Percentiles rank a stretch among this genome's conserved stretches.
Conservation (phyloP, 345 rosid genomes). For the Physaria fendleri region DNA sequence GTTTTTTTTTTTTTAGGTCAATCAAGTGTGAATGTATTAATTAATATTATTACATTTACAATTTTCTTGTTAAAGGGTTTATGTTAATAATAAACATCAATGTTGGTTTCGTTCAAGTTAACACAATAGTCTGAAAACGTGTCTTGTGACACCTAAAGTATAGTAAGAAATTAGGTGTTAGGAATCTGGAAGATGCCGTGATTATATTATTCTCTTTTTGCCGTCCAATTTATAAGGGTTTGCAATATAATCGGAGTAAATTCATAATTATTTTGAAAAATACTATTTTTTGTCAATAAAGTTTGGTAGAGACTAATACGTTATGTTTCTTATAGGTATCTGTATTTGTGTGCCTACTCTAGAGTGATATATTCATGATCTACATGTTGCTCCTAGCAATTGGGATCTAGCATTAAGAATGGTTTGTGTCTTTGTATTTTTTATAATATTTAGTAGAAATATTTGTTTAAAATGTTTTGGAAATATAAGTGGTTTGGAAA, state of each 20-base stretch:
- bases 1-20: neutral
- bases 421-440: neutral
- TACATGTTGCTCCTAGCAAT: conserved; percentile 7
- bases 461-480: conserved; percentile 1
- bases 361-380: neutral
- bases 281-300: conserved; percentile 6
- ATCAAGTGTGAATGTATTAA: neutral
- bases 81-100: neutral
- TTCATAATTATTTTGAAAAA: neutral
- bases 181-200: conserved; percentile 16
- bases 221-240: conserved; percentile 23
- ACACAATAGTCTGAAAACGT: conserved; percentile 1
- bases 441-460: neutral
- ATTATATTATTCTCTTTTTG: neutral
- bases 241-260: neutral
- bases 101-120: neutral
- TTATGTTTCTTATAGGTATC: neutral
- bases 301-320: conserved; percentile 6
- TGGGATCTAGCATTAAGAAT: neutral
- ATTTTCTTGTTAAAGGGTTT: neutral
- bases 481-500: neutral
- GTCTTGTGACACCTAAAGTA: neutral
- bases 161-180: neutral
- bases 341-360: neutral
- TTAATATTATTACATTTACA: neutral